Conservation (phyloP, 192 early-diverging fungal species). For the Coemansia pectinata region DNA sequence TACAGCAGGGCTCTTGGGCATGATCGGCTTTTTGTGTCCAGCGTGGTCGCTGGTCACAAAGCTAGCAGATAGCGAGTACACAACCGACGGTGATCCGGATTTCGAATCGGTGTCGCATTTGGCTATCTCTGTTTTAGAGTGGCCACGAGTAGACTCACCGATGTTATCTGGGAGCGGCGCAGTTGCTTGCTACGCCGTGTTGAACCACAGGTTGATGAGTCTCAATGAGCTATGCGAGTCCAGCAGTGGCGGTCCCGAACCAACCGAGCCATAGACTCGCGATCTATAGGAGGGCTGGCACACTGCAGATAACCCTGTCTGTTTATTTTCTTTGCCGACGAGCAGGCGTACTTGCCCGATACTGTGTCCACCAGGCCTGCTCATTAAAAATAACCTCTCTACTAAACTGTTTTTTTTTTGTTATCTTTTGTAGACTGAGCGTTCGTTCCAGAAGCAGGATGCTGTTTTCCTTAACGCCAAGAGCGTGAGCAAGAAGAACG, state of each 20-base stretch:
- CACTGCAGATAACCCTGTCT: neutral
- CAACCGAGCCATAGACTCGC: neutral
- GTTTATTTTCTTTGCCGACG: neutral
- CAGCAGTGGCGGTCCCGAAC: neutral
- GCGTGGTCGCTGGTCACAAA: neutral
- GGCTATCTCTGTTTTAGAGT: neutral
- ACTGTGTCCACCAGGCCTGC: neutral
- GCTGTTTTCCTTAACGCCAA: conserved; percentile 92
- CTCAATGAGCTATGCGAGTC: neutral
- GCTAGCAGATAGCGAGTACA: neutral
- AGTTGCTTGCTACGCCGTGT: neutral
- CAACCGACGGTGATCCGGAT: neutral
- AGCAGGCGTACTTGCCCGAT: neutral
- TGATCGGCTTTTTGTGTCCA: neutral
- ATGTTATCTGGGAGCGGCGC: neutral
- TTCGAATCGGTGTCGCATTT: neutral
- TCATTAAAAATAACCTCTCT: neutral
- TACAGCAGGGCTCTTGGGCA: neutral
- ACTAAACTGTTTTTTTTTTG: neutral
- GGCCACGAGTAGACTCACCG: neutral
- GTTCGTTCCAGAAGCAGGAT: conserved; percentile 96
- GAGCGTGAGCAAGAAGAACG: conserved; percentile 66
- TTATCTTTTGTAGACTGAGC: conserved; percentile 72
- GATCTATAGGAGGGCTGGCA: neutral
- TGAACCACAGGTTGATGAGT: neutral